Base-by-base conservation (phyloP, 176 grass and related monocot species). In the Musa schizocarpa region DNA sequence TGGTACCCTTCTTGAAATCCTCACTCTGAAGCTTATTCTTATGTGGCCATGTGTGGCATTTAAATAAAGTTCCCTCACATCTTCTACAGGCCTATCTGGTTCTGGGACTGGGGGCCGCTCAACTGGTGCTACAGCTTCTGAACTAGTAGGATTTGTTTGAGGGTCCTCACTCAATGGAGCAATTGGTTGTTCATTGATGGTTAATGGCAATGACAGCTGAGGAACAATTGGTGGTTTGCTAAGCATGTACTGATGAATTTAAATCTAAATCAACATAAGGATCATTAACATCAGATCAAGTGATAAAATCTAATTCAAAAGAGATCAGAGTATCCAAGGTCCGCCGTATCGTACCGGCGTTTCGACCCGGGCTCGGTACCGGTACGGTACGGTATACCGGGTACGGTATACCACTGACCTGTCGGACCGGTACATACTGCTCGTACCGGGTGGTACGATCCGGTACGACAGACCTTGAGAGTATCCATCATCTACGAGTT, bases 241-340 rank as follows among this genome's bases (percentile, higher is more conserved):
- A 64, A 98, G 86, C 94, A 98, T 93, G 80, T 82, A 81, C 58
- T 81, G 77, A 69, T 98, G 95, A 63, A 98, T 98, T 90, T 98
- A 80, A 63, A 98, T 98, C 95, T 98, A 80, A 76, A 11, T 57
- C 72, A 52, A 48, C 16, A 0, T 2, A 48, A 16, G 70, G 9
- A 72, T 86, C 50, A 14, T 5, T 53, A 23, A 6, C 16, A 72
- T 19, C 11, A 53, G 11, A 22, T 21, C 11, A 11, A 72, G 17
- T 10, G 29, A 22, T 12, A 22, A 52, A 3, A 34, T 8, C 26
- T 48, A 23, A 23, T 7, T 1, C 13, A 24, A 76, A 22, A 22
- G 22, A 22, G 22, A 22, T 22, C 22, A 22, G 22, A 22, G 22
- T 22, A 22, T 22, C 22, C 22, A 22, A 22, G 22, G 22, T 22